Base-by-base conservation (phyloP, 495 filamentous ascomycete species). In the Aspergillus hancockii region DNA sequence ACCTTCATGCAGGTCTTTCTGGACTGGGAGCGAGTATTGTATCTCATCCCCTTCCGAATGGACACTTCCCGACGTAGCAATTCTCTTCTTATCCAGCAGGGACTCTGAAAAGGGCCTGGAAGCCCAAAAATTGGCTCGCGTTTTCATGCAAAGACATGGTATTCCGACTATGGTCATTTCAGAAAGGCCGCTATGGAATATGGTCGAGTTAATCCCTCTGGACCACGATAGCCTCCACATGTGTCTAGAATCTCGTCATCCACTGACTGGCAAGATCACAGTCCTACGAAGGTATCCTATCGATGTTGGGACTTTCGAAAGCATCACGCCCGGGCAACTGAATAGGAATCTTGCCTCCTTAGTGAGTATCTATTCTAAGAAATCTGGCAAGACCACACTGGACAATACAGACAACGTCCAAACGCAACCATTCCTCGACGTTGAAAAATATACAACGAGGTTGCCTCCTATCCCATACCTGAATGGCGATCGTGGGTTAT, bases 321-420 rank as follows among this genome's bases (percentile, higher is more conserved):
- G 84, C 49, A 88, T 92, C 63, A 85, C 89, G 57, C 82, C 87
- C 22, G 72, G 83, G 30, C 89, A 92, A 64, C 81, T 92, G 67
- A 92, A 91, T 66, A 76, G 87, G 55, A 90, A 91, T 63, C 68
- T 92, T 50, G 87, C 88, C 52, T 88, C 83, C 41, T 71, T 92
- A 51, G 86, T 85, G 25, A 81, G 78, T 9, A 64, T 83, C 38
- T 71, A 75, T 52, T 69, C 73, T 9, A 69, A 64, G 52, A 72
- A 75, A 43, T 25, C 55, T 14, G 59, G 63, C 21, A 78, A 69
- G 22, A 64, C 63, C 25, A 58, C 60, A 16, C 32, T 64, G 8
- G 64, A 70, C 25, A 53, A 46, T 21, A 46, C 49, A 2, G 63
- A 63, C 0, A 32, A 54, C 13, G 16, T 47, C 21, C 52, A 63